Percentiles rank a stretch among this genome's conserved stretches.
Conservation (phyloP, 495 filamentous ascomycete species). For the Talaromyces liani region DNA sequence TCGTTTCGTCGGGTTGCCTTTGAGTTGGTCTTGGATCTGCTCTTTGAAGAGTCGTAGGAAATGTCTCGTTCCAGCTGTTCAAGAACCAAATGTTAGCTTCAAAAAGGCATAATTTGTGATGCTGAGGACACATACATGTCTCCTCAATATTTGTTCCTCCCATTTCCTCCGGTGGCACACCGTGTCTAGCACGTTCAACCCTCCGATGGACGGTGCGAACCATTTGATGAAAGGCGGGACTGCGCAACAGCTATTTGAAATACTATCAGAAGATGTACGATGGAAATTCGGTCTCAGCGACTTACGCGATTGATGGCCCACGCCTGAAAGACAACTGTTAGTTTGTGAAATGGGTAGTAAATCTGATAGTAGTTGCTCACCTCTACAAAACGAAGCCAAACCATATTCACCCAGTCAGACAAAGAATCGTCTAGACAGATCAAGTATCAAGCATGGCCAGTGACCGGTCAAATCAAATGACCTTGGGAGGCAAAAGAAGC, state of each 20-base stretch:
- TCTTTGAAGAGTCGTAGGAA: slow-evolving; percentile 52
- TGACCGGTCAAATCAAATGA: background rate
- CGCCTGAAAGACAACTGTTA: slow-evolving; percentile 19
- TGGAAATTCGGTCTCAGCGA: background rate
- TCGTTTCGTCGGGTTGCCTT: slow-evolving; percentile 31
- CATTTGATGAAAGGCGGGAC: slow-evolving; percentile 51
- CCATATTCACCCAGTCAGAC: background rate
- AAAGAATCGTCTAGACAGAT: background rate
- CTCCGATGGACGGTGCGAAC: slow-evolving; percentile 49
- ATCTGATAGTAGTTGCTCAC: slow-evolving; percentile 1
- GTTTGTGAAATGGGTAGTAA: background rate
- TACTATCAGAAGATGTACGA: background rate
- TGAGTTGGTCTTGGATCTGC: slow-evolving; percentile 51
- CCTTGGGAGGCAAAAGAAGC: background rate
- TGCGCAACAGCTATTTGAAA: slow-evolving; percentile 45
- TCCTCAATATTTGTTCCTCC: slow-evolving; percentile 47
- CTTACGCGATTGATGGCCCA: slow-evolving; percentile 37
- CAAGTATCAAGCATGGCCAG: background rate
- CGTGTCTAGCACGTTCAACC: slow-evolving; percentile 43
- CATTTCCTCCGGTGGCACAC: slow-evolving; percentile 50
- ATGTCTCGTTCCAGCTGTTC: slow-evolving; percentile 24
- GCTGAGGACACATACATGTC: slow-evolving; percentile 28
- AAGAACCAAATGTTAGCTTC: slow-evolving; percentile 7
- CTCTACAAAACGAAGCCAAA: slow-evolving; percentile 4
- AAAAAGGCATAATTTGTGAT: background rate